A percentile compares a stretch with the other conserved stretches of the same genome.
These are phyloP conservation scores for Phoma sp. DNA, from an alignment of 2,329 filamentous ascomycete species.

Conservation along the genomic window DNA sequence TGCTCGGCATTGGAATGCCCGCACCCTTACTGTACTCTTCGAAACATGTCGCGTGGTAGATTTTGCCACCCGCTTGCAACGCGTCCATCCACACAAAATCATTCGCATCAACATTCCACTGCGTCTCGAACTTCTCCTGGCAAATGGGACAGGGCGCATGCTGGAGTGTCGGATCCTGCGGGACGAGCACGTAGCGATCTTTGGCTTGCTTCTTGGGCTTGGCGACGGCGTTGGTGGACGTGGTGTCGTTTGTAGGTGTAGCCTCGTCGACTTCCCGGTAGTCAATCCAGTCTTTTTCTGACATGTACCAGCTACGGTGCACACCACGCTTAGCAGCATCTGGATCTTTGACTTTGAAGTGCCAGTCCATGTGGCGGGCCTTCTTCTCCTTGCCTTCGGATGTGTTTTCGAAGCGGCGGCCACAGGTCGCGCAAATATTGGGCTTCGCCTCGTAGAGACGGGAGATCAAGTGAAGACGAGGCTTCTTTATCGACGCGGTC, in stretches of 20 bases:
- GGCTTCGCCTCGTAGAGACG: constrained; percentile 81
- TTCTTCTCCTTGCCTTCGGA: constrained; percentile 84
- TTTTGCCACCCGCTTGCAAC: constrained; percentile 74
- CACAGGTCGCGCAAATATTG: constrained; percentile 89
- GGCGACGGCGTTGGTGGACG: constrained; percentile 48
- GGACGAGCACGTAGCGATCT: constrained; percentile 79
- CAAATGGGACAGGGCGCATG: constrained; percentile 90
- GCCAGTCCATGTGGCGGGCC: constrained; percentile 94
- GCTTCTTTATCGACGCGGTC: constrained; percentile 74
- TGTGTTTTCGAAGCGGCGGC: constrained; percentile 80
- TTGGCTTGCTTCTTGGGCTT: constrained; percentile 61
- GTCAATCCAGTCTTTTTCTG: constrained; percentile 92
- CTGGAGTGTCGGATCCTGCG: constrained; percentile 74
- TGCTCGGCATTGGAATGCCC: constrained; percentile 41
- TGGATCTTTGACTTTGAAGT: constrained; percentile 90
- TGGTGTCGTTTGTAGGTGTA: constrained; percentile 43
- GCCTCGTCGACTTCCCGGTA: constrained; percentile 79
- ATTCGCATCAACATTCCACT: constrained; percentile 90
- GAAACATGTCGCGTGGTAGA: constrained; percentile 91
- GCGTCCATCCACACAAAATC: constrained; percentile 98
- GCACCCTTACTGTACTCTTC: constrained; percentile 62
- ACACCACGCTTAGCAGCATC: constrained; percentile 86
- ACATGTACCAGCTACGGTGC: constrained; percentile 93
- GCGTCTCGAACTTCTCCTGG: constrained; percentile 91
- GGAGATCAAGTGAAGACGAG: constrained; percentile 75